phyloP scores from a whole-genome alignment of 306 rosid species.

The Prunus mume region DNA sequence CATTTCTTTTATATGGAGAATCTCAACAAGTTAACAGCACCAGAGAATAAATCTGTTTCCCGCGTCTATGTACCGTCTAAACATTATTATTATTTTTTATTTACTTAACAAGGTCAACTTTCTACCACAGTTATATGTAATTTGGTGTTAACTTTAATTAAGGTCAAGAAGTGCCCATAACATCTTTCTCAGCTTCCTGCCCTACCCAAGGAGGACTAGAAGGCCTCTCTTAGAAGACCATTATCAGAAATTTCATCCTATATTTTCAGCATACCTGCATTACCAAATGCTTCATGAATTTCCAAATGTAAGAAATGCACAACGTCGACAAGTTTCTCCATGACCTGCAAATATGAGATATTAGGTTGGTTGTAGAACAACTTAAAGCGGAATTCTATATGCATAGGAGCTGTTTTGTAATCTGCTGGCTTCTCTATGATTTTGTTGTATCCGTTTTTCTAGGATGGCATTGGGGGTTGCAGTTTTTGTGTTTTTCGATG shows the following conservation, averaged over 20 bases:
- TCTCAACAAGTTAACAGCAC: not conserved
- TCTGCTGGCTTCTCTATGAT: no score
- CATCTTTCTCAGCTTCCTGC: not conserved
- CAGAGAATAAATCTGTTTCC: not conserved
- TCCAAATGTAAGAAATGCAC: constrained; percentile 86
- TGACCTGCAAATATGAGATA: constrained; percentile 62
- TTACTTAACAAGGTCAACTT: not conserved
- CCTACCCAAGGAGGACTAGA: constrained; percentile 3
- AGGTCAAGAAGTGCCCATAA: not conserved
- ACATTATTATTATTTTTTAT: not conserved
- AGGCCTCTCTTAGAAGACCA: constrained; percentile 6
- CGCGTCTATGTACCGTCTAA: not conserved
- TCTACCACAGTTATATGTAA: not conserved
- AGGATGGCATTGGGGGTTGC: no score
- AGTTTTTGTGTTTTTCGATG: no score
- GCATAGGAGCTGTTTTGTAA: not conserved
- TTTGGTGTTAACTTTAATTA: not conserved
- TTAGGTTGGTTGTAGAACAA: constrained; percentile 15
- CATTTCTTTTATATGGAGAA: not conserved
- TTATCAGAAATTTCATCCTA: constrained; percentile 21
- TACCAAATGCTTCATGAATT: constrained; percentile 88
- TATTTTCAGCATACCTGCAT: constrained; percentile 66
- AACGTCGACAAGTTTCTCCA: constrained; percentile 89
- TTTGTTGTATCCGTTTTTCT: no score
- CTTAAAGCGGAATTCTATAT: not conserved